A percentile compares a stretch with the other conserved stretches of the same genome.
Evolutionary conservation across 1,139 yeast genomes (phyloP).

Genomic region (Saccharomyces hybrid): DNA sequence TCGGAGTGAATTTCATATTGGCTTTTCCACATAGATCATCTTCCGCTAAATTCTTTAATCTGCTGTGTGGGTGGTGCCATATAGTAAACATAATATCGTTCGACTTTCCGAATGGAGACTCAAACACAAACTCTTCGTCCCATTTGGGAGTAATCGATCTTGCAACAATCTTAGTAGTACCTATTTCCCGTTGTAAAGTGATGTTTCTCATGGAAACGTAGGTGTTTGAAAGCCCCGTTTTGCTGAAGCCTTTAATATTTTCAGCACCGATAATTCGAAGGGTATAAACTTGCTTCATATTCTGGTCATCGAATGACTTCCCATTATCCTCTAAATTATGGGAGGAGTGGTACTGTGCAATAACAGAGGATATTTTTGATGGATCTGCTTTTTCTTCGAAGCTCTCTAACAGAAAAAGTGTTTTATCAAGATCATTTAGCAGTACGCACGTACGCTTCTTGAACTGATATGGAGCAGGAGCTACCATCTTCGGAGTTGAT

Average conservation of each 20-base stretch:
- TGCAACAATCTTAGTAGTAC: slow-evolving; percentile 59
- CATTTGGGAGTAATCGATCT: slow-evolving; percentile 68
- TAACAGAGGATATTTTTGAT: slow-evolving; percentile 46
- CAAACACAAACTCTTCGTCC: slow-evolving; percentile 81
- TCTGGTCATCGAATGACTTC: slow-evolving; percentile 27
- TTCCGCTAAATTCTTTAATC: slow-evolving; percentile 34
- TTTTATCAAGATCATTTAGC: slow-evolving; percentile 59
- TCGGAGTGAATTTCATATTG: slow-evolving; percentile 54
- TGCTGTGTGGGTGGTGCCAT: slow-evolving; percentile 56
- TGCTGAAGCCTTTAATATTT: slow-evolving; percentile 48
- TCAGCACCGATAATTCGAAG: slow-evolving; percentile 64
- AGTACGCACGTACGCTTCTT: slow-evolving; percentile 63
- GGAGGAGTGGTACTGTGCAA: slow-evolving; percentile 32
- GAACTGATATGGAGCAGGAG: slow-evolving; percentile 55
- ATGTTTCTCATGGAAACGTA: slow-evolving; percentile 65
- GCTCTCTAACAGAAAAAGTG: slow-evolving; percentile 48
- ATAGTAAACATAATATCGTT: slow-evolving; percentile 50
- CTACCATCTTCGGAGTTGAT: slow-evolving; percentile 32
- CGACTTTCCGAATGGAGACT: slow-evolving; percentile 32
- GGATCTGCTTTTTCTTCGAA: slow-evolving; percentile 59
- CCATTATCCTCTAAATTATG: slow-evolving; percentile 27
- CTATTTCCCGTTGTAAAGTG: slow-evolving; percentile 48
- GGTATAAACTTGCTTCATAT: slow-evolving; percentile 49
- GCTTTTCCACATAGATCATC: slow-evolving; percentile 69
- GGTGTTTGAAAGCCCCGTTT: slow-evolving; percentile 52